Evolutionary conservation across 805 yeast genomes (phyloP), one percentile per base, ranked within the genome.

Genomic region (Scheffersomyces stipitis): DNA sequence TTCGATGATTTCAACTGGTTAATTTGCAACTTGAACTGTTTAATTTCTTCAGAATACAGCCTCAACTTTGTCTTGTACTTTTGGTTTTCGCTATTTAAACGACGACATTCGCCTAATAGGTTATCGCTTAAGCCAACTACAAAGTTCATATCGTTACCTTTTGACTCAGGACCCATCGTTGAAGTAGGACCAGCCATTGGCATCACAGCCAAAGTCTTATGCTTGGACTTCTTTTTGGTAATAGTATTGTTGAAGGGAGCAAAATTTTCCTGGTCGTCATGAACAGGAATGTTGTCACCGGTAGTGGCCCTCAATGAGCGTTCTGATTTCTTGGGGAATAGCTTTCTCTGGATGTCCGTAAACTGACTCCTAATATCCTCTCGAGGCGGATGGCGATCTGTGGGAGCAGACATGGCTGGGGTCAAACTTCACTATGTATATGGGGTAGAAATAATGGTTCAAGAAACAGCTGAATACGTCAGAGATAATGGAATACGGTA

Each of bases 41-140:
- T 62, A 32, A 69, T 60, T 35, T 76, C 80, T 17, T 70, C 73
- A 29, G 60, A 59, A n/a, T 66, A 48, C 2, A 66, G 48, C 41
- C 66, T 67, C 42, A 80, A 48, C 44, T 66, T 69, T 13, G 56
- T 44, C 41, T 73, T 71, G 44, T 71, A 66, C 44, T 60, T 63
- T 36, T 70, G 70, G 53, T 76, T 80, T 40, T 83, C 87, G 17
- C 84, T 81, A 37, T 78, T 82, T 38, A 85, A 66, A 42, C 83
- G 71, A 46, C 90, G 75, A 50, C 89, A 83, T 56, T 86, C 88
- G 30, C 74, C 64, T 13, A 85, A 68, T 44, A 85, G 62, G 39
- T 82, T 83, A 49, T 85, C 91, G 60, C 87, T 81, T 38, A 85
- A 59, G 3, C 85, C 87, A 40, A 83, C 83, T 12, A 83, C 80